A percentile compares a stretch with the other conserved stretches of the same genome.
Conservation (phyloP, 352 stramenopile species). For the Globisporangium echinulatum region DNA sequence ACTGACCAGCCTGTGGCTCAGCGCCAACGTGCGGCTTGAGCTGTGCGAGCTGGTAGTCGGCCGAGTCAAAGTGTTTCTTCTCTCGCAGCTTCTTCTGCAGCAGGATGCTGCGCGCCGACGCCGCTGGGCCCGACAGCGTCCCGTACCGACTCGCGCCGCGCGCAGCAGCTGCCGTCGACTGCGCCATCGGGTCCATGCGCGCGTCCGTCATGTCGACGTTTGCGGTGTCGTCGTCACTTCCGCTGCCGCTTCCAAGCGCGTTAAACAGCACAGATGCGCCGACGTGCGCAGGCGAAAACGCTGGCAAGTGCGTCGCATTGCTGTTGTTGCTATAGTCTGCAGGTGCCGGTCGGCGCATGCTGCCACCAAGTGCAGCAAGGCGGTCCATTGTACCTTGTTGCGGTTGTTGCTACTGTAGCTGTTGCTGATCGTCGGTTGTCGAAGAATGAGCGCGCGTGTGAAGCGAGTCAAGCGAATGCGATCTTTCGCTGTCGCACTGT, state of each 20-base stretch:
- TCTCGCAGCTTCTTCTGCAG: constrained; percentile 69
- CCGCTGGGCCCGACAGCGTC: constrained; percentile 18
- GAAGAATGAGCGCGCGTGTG: not conserved
- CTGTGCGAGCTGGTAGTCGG: constrained; percentile 63
- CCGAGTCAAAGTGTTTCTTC: constrained; percentile 69
- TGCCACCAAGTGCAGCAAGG: too few relatives aligned
- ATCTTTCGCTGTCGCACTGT: too few relatives aligned
- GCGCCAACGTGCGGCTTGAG: constrained; percentile 4
- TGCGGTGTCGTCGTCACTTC: constrained; percentile 16
- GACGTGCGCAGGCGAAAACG: constrained; percentile 32
- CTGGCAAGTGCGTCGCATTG: constrained; percentile 46
- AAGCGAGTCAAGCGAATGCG: too few relatives aligned
- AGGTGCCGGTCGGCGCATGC: not conserved
- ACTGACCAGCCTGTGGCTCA: too few relatives aligned
- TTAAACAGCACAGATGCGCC: constrained; percentile 37
- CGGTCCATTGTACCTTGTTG: not conserved
- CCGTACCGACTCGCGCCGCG: constrained; percentile 16
- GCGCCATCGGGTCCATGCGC: not conserved
- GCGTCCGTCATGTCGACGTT: constrained; percentile 10
- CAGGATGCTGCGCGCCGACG: constrained; percentile 55
- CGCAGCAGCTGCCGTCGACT: constrained; percentile 1
- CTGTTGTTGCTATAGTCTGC: constrained; percentile 25
- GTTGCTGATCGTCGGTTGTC: constrained; percentile 1
- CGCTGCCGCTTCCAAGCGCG: constrained; percentile 24
- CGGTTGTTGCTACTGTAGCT: constrained; percentile 1